Conservation (phyloP, 2,329 filamentous ascomycete genomes). For the Juglanconis juglandina region DNA sequence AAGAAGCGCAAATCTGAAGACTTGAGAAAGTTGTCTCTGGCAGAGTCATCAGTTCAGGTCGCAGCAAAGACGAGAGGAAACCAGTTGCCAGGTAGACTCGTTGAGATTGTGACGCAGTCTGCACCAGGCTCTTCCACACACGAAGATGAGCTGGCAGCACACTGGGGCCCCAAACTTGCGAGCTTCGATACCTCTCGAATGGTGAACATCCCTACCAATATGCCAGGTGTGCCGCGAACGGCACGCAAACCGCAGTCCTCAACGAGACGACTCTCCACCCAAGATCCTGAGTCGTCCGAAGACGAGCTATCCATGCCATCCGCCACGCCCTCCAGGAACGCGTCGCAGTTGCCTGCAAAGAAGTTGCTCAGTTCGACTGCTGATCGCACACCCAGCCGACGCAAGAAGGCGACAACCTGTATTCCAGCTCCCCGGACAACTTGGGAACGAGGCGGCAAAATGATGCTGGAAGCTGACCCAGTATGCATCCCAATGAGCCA, state of each 20-base stretch:
- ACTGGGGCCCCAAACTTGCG: neutral
- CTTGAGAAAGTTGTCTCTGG: neutral
- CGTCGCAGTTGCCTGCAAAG: neutral
- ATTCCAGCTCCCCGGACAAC: neutral
- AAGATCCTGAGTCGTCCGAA: slow-evolving; percentile 9
- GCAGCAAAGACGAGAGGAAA: neutral
- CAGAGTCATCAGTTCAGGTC: slow-evolving; percentile 12
- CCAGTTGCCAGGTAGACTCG: neutral
- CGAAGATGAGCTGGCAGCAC: slow-evolving; percentile 12
- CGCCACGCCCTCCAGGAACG: slow-evolving; percentile 3
- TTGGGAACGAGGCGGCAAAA: neutral
- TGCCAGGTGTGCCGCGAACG: neutral
- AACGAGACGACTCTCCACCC: neutral
- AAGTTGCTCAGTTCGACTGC: neutral
- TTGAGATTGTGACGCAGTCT: neutral
- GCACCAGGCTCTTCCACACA: neutral
- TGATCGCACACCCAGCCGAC: neutral
- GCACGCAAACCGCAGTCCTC: neutral
- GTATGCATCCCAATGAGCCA: neutral
- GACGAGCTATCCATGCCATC: slow-evolving; percentile 16
- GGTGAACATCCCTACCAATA: neutral
- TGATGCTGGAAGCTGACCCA: neutral
- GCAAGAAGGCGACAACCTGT: neutral
- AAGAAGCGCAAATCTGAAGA: slow-evolving; percentile 10
- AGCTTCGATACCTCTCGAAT: neutral